Evolutionary conservation across 1,284 basidiomycete genomes (phyloP).

Genomic region (Melampsora larici-populina): DNA sequence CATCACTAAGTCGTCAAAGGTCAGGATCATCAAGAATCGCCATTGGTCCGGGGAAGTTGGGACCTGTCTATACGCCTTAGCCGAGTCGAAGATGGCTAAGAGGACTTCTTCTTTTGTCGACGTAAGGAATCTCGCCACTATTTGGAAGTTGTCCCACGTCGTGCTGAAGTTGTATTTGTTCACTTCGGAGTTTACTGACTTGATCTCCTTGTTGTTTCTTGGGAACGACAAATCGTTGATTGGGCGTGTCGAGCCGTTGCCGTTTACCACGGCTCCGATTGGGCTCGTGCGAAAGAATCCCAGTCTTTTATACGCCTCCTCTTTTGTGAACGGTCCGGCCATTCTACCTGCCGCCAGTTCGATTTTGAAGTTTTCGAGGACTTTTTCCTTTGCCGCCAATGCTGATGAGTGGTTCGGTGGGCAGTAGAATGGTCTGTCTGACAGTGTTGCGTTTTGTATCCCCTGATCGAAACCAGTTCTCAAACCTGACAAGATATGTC

Average conservation of each 20-base stretch:
- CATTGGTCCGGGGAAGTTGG: not conserved
- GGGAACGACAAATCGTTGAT: slow-evolving; percentile 11
- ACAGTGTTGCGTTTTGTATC: not conserved
- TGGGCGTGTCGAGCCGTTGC: not conserved
- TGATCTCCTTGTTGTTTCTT: not conserved
- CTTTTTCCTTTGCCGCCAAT: no score
- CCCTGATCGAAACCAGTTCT: not conserved
- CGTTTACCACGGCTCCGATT: not conserved
- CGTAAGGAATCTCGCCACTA: not conserved
- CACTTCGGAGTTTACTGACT: not conserved
- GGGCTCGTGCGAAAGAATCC: slow-evolving; percentile 10
- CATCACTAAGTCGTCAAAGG: not conserved
- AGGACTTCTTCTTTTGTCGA: not conserved
- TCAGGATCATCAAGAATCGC: not conserved
- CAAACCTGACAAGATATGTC: not conserved
- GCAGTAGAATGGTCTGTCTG: not conserved
- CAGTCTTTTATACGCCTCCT: not conserved
- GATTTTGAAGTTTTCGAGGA: no score
- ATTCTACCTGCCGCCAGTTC: not conserved
- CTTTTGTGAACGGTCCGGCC: slow-evolving; percentile 1
- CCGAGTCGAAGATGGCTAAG: not conserved
- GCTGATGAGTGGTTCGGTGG: no score
- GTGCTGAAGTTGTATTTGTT: not conserved
- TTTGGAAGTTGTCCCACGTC: no score
- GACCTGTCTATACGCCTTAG: slow-evolving; percentile 13